Conservation (phyloP, 2,329 filamentous ascomycete genomes). For the Coniochaeta pulveracea region DNA sequence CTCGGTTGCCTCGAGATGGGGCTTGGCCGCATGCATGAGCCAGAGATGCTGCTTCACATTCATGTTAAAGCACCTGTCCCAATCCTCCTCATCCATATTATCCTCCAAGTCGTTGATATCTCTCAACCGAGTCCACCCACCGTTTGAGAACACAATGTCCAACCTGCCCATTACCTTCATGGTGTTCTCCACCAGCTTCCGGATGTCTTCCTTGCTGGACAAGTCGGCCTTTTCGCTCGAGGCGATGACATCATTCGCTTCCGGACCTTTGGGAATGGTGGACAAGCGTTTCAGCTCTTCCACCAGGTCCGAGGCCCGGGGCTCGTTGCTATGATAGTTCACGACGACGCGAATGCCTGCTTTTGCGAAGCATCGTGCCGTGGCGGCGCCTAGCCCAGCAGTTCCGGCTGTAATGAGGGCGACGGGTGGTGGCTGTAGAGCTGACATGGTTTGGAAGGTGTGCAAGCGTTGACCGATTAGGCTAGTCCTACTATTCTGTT, state of each 20-base stretch:
- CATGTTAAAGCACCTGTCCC: slow-evolving; percentile 47
- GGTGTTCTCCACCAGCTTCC: slow-evolving; percentile 45
- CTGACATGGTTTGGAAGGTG: too few relatives aligned
- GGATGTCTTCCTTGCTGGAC: slow-evolving; percentile 45
- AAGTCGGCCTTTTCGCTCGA: slow-evolving; percentile 54
- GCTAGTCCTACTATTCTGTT: too few relatives aligned
- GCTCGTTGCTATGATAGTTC: slow-evolving; percentile 56
- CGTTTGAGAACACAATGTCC: slow-evolving; percentile 72
- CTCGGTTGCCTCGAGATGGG: slow-evolving; percentile 41
- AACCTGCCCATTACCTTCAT: slow-evolving; percentile 52
- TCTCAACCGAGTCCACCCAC: slow-evolving; percentile 40
- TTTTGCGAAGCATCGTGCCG: slow-evolving; percentile 55
- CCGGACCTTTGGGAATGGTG: slow-evolving; percentile 28
- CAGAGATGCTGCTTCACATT: slow-evolving; percentile 54
- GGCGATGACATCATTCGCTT: slow-evolving; percentile 21
- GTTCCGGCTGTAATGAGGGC: slow-evolving; percentile 38
- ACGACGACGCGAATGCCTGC: slow-evolving; percentile 60
- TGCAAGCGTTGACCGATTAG: too few relatives aligned
- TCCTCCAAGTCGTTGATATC: slow-evolving; percentile 36
- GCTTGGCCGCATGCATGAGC: slow-evolving; percentile 43
- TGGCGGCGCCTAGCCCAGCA: slow-evolving; percentile 60
- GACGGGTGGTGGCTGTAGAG: slow-evolving; percentile 19
- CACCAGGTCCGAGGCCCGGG: slow-evolving; percentile 47
- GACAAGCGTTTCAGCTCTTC: slow-evolving; percentile 39
- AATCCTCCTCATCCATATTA: slow-evolving; percentile 44